Evolutionary conservation across 495 filamentous ascomycete genomes (phyloP).

Genomic region (Xylaria sp.): DNA sequence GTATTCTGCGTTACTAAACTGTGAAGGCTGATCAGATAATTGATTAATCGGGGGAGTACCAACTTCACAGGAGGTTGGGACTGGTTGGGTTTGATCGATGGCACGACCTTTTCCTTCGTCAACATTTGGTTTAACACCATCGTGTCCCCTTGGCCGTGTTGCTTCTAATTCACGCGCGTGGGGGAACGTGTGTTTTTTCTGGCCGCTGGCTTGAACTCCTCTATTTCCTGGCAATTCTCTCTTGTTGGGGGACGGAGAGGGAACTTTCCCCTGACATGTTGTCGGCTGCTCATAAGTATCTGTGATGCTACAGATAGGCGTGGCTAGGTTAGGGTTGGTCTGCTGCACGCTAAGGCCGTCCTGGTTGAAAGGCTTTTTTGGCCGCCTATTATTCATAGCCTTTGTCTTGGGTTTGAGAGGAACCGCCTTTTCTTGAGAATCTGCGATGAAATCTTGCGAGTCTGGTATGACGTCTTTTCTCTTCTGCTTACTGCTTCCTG

Average conservation of each 20-base stretch:
- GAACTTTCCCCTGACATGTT: neutral
- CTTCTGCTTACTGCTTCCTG: neutral
- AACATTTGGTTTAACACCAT: neutral
- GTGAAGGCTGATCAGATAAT: neutral
- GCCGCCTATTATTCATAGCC: neutral
- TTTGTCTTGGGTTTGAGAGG: constrained; percentile 9
- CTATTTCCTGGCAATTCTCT: neutral
- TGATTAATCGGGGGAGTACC: neutral
- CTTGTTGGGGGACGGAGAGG: neutral
- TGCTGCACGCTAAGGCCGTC: neutral
- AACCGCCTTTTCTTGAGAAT: neutral
- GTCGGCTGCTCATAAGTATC: neutral
- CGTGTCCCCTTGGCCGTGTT: neutral
- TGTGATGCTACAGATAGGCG: neutral
- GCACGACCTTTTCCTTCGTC: neutral
- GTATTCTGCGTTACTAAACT: neutral
- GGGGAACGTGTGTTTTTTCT: neutral
- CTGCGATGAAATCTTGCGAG: neutral
- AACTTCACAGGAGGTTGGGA: neutral
- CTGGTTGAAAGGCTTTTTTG: constrained; percentile 14
- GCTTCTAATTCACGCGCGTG: neutral
- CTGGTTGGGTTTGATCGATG: neutral
- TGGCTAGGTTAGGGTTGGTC: neutral
- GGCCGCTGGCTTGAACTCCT: neutral
- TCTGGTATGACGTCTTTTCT: constrained; percentile 7